A percentile compares a stretch with the other conserved stretches of the same genome.
These are phyloP conservation scores for Evansstolkia leycettana DNA, from an alignment of 495 filamentous ascomycete genomes.

Conservation along the genomic window DNA sequence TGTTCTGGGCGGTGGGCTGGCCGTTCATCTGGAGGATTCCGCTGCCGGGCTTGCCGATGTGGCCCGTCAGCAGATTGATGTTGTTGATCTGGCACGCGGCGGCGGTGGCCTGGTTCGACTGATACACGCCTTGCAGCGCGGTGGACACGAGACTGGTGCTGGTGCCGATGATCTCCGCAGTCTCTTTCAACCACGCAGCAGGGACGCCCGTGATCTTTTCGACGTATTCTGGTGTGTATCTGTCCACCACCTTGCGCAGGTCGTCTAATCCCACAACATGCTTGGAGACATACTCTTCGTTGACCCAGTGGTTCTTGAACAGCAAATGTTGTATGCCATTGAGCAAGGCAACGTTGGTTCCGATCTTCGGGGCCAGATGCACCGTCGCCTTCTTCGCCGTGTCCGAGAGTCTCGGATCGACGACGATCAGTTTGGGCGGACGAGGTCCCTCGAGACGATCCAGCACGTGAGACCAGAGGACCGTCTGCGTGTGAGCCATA, in stretches of 20 bases:
- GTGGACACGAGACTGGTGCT: slow-evolving; percentile 6
- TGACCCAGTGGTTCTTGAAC: slow-evolving; percentile 7
- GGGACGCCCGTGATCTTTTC: slow-evolving; percentile 8
- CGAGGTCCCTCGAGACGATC: slow-evolving; percentile 6
- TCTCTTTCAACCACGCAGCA: slow-evolving; percentile 2
- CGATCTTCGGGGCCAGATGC: slow-evolving; percentile 8
- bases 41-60: slow-evolving; percentile 4
- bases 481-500: slow-evolving; percentile 4
- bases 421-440: slow-evolving; percentile 9
- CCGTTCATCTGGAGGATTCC: slow-evolving; percentile 8
- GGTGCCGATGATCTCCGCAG: slow-evolving; percentile 9
- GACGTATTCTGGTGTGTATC: slow-evolving; percentile 7
- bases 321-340: slow-evolving; percentile 11
- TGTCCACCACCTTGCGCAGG: slow-evolving; percentile 2
- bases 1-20: slow-evolving; percentile 9
- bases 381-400: slow-evolving; percentile 9
- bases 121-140: slow-evolving; percentile 9
- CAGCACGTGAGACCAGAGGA: slow-evolving; percentile 7
- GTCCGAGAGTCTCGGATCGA: slow-evolving; percentile 5
- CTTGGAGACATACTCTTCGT: slow-evolving; percentile 6
- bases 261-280: slow-evolving; percentile 7
- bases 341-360: slow-evolving; percentile 8
- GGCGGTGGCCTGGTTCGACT: slow-evolving; percentile 8
- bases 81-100: slow-evolving; percentile 9
- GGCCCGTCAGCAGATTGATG: slow-evolving; percentile 7